Evolutionary conservation across 1,284 basidiomycete genomes (phyloP), one percentile per base, ranked within the genome.

Genomic region (Mrakiaceae sp.): DNA sequence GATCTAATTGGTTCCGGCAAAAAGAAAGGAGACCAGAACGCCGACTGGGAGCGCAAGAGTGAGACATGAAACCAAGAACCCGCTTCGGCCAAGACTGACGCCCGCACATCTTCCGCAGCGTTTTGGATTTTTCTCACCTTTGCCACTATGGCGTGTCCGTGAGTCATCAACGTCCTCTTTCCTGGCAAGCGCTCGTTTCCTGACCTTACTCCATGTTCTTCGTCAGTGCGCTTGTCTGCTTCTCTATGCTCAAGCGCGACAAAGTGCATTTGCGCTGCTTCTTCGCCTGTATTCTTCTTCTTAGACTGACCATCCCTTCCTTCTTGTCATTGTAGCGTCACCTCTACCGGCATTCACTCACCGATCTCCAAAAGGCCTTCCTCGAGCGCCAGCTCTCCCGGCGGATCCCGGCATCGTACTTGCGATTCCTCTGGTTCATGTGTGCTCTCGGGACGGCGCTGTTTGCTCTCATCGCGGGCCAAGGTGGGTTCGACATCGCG

Each of bases 361-460:
- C 64, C 11, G 4, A 27, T 27, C 47, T 58, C 8, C 64, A 66
- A 16, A 58, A 59, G 48, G 58, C 64, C 2, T 80, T 80, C 67
- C 73, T 81, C 48, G 78, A 79, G 44, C 73, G 77, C 3, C 75
- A 78, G 62, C 71, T 79, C 46, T 71, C 74, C 0, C 69, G 74
- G 10, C 73, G 79, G 14, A 81, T 83, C 57, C 81, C 81, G 0
- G 75, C 79, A 9, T 79, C 78, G 0, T 83, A 81, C 74, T 72
- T 77, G 12, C 75, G 81, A 6, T 83, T 82, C 70, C 71, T 82
- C 11, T 82, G 81, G 81, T 83, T 83, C 72, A 78, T 81, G 74
- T 73, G 74, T 2, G 78, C 76, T 43, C 72, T 82, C n/a, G 76
- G 75, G 2, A 76, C 82, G 4, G 79, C 79, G 40, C 74, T 79